Evolutionary conservation across 768 basidiomycete species (phyloP), one percentile per base, ranked within the genome.

Genomic region (Rhodotorula paludigena): DNA sequence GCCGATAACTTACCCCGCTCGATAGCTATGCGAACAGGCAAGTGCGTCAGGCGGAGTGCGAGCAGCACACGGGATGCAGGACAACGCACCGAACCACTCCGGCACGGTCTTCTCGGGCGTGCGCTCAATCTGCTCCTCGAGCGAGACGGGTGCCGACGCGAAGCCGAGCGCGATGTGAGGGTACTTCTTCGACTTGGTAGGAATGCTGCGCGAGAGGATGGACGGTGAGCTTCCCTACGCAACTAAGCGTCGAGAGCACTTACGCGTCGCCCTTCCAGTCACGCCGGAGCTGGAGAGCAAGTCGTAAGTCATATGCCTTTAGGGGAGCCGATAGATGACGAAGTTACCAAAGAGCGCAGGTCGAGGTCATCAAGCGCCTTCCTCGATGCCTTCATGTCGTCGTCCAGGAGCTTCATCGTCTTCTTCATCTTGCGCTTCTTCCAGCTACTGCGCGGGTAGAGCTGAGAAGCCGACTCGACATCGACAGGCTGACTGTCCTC

Each of bases 11-110:
- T 1, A 65, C 68, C 69, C 12, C 69, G 60, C 57, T 71, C 69
- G 58, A 71, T 60, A 2, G 69, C 69, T 56, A 20, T 11, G 5
- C 18, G 25, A 2, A n/a, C n/a, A 2, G 39, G 38, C 15, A 53
- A 9, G 25, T 12, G 48, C 48, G 38, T 52, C 52, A 32, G 35
- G 21, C 38, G 14, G 28, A 35, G 25, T 30, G 55, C 5, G 10
- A 23, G 6, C 2, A 18, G 16, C 33, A 5, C 14, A 32, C 9
- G n/a, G 10, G 23, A 30, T 36, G 16, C 8, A 8, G 21, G n/a
- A 33, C 8, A 6, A 28, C 59, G 28, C 30, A 60, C 56, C 57
- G 32, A 71, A 71, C 77, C 90, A 92, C 28, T 80, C 83, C 7
- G 75, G 81, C 20, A 80, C 81, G 35, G 87, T 84, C 1, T 77